phyloP scores from a whole-genome alignment of 805 yeast species.

The Kuraishia borneana region DNA sequence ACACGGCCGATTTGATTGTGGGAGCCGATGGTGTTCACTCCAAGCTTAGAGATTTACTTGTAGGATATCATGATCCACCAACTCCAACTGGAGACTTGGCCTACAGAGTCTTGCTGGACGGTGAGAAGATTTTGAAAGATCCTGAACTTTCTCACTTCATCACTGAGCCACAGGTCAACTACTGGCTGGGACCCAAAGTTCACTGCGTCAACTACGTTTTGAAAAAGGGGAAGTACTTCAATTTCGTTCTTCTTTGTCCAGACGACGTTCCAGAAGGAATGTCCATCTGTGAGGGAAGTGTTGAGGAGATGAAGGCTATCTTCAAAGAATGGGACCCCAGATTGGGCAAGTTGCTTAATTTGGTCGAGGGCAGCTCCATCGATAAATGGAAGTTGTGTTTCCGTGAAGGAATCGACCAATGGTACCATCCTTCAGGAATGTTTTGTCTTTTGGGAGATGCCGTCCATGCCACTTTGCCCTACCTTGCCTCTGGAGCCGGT shows the following conservation, averaged over 20 bases:
- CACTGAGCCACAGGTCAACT: constrained; percentile 15
- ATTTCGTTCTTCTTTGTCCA: constrained; percentile 19
- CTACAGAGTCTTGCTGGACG: constrained; percentile 14
- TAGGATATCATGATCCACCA: constrained; percentile 14
- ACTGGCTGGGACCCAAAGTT: constrained; percentile 20
- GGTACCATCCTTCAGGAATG: constrained; percentile 17
- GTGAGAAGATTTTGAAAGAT: constrained; percentile 8
- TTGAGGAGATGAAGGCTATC: constrained; percentile 13
- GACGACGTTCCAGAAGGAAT: constrained; percentile 14
- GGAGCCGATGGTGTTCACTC: constrained; percentile 20
- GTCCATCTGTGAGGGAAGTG: constrained; percentile 10
- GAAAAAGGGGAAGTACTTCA: constrained; percentile 16
- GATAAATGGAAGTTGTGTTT: constrained; percentile 19
- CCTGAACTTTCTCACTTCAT: constrained; percentile 12
- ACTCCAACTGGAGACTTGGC: constrained; percentile 20
- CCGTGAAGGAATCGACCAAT: constrained; percentile 13
- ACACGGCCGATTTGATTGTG: constrained; percentile 13
- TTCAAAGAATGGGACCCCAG: constrained; percentile 19
- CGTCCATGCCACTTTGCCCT: constrained; percentile 22
- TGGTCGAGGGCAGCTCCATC: constrained; percentile 9
- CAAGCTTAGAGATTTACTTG: constrained; percentile 10
- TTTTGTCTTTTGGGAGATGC: constrained; percentile 19
- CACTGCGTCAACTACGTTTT: constrained; percentile 19
- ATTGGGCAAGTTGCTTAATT: constrained; percentile 10
- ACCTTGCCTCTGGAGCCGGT: constrained; percentile 22